Base-by-base conservation (phyloP, 148 eudicot genomes). In the Camellia japonica region DNA sequence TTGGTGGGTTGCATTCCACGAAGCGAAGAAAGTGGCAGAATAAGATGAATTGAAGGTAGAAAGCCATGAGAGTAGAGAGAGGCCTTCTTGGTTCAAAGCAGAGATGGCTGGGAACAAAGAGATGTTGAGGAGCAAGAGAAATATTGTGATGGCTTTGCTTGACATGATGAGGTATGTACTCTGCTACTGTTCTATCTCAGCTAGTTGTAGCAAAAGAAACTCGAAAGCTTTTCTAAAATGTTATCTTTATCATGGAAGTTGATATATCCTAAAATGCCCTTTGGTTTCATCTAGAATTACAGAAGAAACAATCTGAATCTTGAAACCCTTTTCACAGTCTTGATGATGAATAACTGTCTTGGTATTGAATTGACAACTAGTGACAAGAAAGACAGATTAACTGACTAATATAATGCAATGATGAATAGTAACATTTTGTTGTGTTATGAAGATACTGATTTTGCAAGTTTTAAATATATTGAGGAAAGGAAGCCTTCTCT, bases 1-100 rank as follows among this genome's bases (percentile, higher is more conserved):
- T 46, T 82, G 6, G 23, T 84, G 73, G 9, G 54, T 58, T 23
- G 62, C 46, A 63, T 80, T 51, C 86, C 86, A 84, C 46, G 86
- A 84, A 71, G 74, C 56, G 78, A 84, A 84, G 68, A 49, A 76
- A 55, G 75, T 18, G 10, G 72, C 51, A 55, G 86, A 83, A 54
- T 83, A 58, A 8, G 86, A 79, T 20, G 86, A 76, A 43, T 77
- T 77, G 70, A 84, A 77, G 49, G 86, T 71, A 5, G 86, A 80
- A 77, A 77, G 80, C 86, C 86, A 84, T 52, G 86, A 76, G 5
- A 84, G 77, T 3, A 84, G 78, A 38, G 81, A 76, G 43, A 70
- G 73, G 14, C 86, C 86, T 84, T 84, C 86, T 80, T 84, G 86
- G 81, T 84, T 84, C 56, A 84, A 41, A 80, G 80, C 81, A 68